Conservation (phyloP, 73 alveolate species). For the Blepharisma japonicum region DNA sequence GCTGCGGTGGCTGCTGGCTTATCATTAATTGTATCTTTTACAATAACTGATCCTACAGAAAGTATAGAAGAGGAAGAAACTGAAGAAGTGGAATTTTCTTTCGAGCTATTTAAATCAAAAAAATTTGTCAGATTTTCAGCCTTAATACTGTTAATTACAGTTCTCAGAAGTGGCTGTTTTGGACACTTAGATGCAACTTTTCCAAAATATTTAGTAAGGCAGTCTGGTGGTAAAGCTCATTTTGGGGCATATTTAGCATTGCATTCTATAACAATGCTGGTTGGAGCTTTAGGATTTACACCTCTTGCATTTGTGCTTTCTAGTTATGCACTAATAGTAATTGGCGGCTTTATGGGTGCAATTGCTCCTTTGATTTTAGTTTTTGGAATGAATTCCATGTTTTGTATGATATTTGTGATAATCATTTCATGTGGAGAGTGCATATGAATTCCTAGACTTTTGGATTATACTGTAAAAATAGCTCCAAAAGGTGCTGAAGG, state of each 20-base stretch:
- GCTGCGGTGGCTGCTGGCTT: too few species aligned
- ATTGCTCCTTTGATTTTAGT: not conserved
- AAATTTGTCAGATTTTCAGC: too few species aligned
- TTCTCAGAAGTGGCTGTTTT: slow-evolving; percentile 15
- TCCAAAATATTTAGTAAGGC: slow-evolving; percentile 30
- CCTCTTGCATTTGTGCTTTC: not conserved
- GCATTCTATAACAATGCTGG: not conserved
- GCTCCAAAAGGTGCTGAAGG: slow-evolving; percentile 28
- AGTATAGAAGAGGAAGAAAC: too few species aligned
- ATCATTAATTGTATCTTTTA: too few species aligned
- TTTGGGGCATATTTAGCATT: slow-evolving; percentile 25
- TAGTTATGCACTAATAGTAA: not conserved
- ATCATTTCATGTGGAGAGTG: slow-evolving; percentile 20
- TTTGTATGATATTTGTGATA: not conserved
- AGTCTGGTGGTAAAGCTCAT: not conserved
- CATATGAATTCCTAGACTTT: slow-evolving; percentile 26
- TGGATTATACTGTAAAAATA: not conserved
- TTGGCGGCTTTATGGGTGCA: slow-evolving; percentile 14
- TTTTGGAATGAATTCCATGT: not conserved
- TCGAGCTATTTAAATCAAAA: too few species aligned
- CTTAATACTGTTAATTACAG: too few species aligned
- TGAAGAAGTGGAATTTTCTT: too few species aligned
- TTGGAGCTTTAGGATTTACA: not conserved
- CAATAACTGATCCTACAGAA: too few species aligned
- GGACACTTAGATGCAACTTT: slow-evolving; percentile 32